These are phyloP conservation scores for Lotus japonicus DNA, from an alignment of 306 rosid species.

Conservation along the genomic window DNA sequence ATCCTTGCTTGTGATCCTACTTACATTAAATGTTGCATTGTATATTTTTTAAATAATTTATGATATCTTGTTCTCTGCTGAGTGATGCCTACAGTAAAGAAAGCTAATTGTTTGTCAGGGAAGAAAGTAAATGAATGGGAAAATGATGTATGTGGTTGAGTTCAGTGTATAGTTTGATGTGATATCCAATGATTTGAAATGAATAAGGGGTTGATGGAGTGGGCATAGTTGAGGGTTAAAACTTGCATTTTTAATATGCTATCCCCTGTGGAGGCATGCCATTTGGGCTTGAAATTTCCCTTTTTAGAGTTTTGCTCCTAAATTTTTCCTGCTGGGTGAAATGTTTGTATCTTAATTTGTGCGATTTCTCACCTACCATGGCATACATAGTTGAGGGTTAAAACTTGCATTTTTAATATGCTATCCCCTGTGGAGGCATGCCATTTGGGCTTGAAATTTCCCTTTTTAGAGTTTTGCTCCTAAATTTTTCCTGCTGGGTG, in stretches of 20 bases:
- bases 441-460: background rate
- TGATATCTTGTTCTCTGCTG: too few species aligned
- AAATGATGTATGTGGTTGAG: too few species aligned
- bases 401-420: background rate
- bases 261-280: background rate
- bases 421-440: background rate
- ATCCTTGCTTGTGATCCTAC: slow-evolving; percentile 14
- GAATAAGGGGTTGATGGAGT: background rate
- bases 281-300: background rate
- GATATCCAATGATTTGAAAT: too few species aligned
- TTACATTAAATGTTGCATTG: too few species aligned
- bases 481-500: background rate
- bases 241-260: background rate
- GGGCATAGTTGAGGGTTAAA: background rate
- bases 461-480: background rate
- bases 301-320: background rate
- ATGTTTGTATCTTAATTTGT: too few species aligned
- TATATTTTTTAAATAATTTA: too few species aligned
- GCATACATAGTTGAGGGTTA: background rate
- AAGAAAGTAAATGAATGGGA: too few species aligned
- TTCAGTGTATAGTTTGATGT: background rate
- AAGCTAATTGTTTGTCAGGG: too few species aligned
- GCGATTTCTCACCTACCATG: background rate
- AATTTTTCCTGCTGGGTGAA: background rate
- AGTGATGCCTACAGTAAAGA: too few species aligned